phyloP scores from a whole-genome alignment of 805 yeast genomes.

The Myxozyma geophila region DNA sequence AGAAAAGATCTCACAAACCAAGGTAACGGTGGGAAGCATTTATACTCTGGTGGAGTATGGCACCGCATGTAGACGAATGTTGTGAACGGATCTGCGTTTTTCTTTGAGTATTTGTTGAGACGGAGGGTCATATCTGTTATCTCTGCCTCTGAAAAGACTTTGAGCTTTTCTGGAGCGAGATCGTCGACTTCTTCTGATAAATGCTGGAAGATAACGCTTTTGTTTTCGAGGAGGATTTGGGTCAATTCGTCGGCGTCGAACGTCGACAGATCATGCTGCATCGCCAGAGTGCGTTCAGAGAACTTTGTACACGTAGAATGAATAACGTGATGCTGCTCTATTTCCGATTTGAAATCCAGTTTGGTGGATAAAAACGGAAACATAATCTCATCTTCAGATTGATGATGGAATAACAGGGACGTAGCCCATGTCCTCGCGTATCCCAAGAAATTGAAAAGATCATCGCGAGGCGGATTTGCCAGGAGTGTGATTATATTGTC shows the following conservation, averaged over 20 bases:
- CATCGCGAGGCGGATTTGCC: constrained; percentile 10
- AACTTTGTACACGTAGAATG: constrained; percentile 3
- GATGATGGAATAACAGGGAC: constrained; percentile 15
- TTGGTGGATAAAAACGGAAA: constrained; percentile 15
- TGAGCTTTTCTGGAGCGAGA: constrained; percentile 13
- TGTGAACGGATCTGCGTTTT: constrained; percentile 12
- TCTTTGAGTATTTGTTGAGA: constrained; percentile 10
- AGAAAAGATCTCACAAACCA: constrained; percentile 19
- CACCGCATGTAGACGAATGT: constrained; percentile 13
- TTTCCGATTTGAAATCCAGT: constrained; percentile 14
- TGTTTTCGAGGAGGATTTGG: constrained; percentile 6
- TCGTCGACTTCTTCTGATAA: constrained; percentile 20
- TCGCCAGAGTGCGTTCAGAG: neutral
- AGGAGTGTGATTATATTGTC: constrained; percentile 11
- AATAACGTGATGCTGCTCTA: constrained; percentile 15
- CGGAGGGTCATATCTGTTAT: constrained; percentile 3
- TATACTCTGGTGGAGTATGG: constrained; percentile 23
- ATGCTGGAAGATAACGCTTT: constrained; percentile 16
- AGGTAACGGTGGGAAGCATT: constrained; percentile 18
- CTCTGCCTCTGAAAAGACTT: constrained; percentile 11
- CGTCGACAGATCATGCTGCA: constrained; percentile 6
- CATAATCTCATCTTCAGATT: constrained; percentile 21
- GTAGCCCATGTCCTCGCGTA: constrained; percentile 18
- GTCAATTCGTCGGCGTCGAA: constrained; percentile 12
- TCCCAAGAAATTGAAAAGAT: constrained; percentile 22